Conservation (phyloP, 2,329 filamentous ascomycete genomes). For the Fusarium xyrophilum region DNA sequence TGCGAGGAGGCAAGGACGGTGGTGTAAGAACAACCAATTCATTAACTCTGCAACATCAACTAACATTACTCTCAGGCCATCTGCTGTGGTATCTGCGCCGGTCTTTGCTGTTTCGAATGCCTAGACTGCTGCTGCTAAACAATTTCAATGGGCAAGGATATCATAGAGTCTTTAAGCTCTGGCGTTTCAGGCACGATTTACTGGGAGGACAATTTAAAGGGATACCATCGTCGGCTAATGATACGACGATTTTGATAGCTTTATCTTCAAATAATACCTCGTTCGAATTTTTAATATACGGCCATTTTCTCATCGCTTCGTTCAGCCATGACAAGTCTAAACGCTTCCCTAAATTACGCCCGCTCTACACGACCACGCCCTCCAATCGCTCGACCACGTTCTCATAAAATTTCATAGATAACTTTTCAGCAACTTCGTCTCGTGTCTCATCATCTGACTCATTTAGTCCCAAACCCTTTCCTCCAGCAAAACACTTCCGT, state of each 20-base stretch:
- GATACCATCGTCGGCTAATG: constrained; percentile 7
- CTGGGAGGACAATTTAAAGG: neutral
- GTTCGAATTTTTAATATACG: neutral
- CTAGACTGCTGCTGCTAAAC: constrained; percentile 45
- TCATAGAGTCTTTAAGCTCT: neutral
- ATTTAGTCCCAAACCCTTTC: constrained; percentile 46
- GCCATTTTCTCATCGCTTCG: neutral
- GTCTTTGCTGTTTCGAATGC: constrained; percentile 51
- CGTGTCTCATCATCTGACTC: constrained; percentile 51
- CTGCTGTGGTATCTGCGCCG: constrained; percentile 51
- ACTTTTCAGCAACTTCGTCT: constrained; percentile 48
- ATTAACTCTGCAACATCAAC: neutral
- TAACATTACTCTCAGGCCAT: constrained; percentile 43
- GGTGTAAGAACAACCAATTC: constrained; percentile 42
- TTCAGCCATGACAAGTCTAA: neutral
- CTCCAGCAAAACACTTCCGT: constrained; percentile 48
- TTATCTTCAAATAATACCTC: neutral
- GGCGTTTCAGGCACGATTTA: constrained; percentile 38
- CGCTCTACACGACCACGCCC: constrained; percentile 45
- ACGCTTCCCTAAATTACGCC: neutral
- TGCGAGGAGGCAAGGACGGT: constrained; percentile 49
- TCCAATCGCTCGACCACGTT: constrained; percentile 54
- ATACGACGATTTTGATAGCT: constrained; percentile 9
- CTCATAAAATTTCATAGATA: constrained; percentile 53
- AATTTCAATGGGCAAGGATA: neutral